A percentile compares a stretch with the other conserved stretches of the same genome.
Evolutionary conservation across 805 yeast species (phyloP).

Genomic region (Teunomyces pallodes): DNA sequence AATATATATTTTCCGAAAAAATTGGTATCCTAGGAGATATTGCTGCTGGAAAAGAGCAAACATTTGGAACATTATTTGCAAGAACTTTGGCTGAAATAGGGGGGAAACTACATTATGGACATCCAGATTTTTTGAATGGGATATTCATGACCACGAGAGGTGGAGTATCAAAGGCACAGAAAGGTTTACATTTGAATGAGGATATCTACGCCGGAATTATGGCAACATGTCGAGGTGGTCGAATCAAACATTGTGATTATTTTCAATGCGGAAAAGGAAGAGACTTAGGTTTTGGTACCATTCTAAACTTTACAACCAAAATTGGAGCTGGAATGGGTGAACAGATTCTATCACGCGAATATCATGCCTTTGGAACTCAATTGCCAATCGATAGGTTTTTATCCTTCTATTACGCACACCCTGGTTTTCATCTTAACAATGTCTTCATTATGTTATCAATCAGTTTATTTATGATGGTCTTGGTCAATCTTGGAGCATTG

Average conservation of each 20-base stretch:
- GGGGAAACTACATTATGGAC: conserved; percentile 93
- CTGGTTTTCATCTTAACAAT: conserved; percentile 93
- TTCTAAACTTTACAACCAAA: conserved; percentile 88
- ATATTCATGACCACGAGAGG: conserved; percentile 94
- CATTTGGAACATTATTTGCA: conserved; percentile 94
- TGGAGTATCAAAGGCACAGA: conserved; percentile 93
- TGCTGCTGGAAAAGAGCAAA: conserved; percentile 97
- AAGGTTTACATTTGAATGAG: conserved; percentile 88
- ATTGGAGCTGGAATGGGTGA: conserved; percentile 99
- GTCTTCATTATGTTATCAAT: conserved; percentile 82
- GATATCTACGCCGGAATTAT: conserved; percentile 96
- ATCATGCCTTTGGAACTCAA: conserved; percentile 85
- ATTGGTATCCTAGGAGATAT: conserved; percentile 92
- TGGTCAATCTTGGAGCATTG: conserved; percentile 77
- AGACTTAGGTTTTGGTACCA: conserved; percentile 90
- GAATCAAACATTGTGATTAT: conserved; percentile 92
- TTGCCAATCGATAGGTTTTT: conserved; percentile 85
- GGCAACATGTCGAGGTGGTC: conserved; percentile 85
- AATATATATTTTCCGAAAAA: conserved; percentile 89
- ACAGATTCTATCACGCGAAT: conserved; percentile 87
- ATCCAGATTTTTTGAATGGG: conserved; percentile 91
- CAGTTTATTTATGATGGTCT: conserved; percentile 78
- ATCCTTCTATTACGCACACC: conserved; percentile 94
- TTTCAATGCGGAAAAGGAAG: conserved; percentile 97
- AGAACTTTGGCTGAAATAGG: conserved; percentile 92